Percentiles rank a stretch among this genome's conserved stretches.
Conservation (phyloP, 2,329 filamentous ascomycete species). For the Epicoccum nigrum region DNA sequence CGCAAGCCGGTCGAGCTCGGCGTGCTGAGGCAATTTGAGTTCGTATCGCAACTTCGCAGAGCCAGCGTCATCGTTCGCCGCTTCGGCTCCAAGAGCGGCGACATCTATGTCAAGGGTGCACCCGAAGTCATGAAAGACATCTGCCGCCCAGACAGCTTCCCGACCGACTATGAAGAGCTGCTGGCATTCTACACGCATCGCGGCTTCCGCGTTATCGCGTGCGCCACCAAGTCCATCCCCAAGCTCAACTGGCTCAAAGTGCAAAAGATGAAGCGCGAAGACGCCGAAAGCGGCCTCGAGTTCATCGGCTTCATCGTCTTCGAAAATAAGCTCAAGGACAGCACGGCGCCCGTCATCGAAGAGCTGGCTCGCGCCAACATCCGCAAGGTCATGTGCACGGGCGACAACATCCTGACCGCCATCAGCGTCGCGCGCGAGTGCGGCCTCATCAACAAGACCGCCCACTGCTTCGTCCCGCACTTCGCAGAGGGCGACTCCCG, state of each 20-base stretch:
- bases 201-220: conserved; percentile 95
- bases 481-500: conserved; percentile 80
- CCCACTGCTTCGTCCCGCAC: conserved; percentile 91
- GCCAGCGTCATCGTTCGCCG: conserved; percentile 92
- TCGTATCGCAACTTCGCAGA: conserved; percentile 87
- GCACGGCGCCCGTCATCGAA: conserved; percentile 77
- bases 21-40: conserved; percentile 90
- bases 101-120: conserved; percentile 94
- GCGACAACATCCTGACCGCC: conserved; percentile 95
- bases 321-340: conserved; percentile 96
- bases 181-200: conserved; percentile 91
- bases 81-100: conserved; percentile 82
- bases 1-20: conserved; percentile 77
- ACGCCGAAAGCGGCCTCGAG: conserved; percentile 82
- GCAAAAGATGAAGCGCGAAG: conserved; percentile 87
- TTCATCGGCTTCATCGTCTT: conserved; percentile 98
- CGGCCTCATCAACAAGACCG: conserved; percentile 76
- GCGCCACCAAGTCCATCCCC: conserved; percentile 84
- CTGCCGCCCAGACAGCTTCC: conserved; percentile 82
- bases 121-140: conserved; percentile 97
- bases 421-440: conserved; percentile 95
- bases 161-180: conserved; percentile 86
- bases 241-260: conserved; percentile 93
- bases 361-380: conserved; percentile 86
- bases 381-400: conserved; percentile 92